phyloP scores from a whole-genome alignment of 2,329 filamentous ascomycete species.

The Claviceps maximensis region DNA sequence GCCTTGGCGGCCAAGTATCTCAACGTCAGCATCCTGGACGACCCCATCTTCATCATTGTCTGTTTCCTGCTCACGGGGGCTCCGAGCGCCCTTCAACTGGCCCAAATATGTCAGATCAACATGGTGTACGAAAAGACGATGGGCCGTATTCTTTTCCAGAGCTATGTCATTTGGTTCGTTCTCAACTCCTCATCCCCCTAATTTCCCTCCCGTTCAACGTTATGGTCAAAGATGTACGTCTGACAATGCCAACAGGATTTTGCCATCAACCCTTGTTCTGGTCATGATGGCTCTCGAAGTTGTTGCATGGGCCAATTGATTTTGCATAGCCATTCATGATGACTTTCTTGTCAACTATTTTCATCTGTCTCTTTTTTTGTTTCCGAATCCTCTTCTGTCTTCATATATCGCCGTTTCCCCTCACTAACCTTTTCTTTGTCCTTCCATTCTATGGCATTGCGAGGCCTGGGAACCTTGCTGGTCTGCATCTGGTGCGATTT shows the following conservation, averaged over 20 bases:
- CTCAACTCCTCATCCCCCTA: slow-evolving; percentile 7
- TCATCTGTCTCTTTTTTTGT: neutral
- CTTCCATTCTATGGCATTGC: neutral
- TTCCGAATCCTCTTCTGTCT: neutral
- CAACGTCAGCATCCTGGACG: slow-evolving; percentile 85
- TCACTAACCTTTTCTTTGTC: neutral
- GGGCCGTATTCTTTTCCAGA: slow-evolving; percentile 87
- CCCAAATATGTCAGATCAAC: slow-evolving; percentile 98
- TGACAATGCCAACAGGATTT: slow-evolving; percentile 48
- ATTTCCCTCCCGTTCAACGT: too few species aligned
- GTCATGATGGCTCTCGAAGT: slow-evolving; percentile 89
- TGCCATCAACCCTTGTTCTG: slow-evolving; percentile 80
- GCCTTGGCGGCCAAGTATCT: slow-evolving; percentile 82
- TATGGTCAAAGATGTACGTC: too few species aligned
- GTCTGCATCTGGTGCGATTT: neutral
- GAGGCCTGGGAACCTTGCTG: too few species aligned
- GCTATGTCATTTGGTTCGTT: slow-evolving; percentile 63
- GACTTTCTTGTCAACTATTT: neutral
- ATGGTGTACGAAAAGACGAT: slow-evolving; percentile 91
- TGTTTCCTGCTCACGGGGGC: slow-evolving; percentile 94
- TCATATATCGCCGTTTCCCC: neutral
- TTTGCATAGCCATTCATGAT: too few species aligned
- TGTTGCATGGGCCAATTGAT: slow-evolving; percentile 61
- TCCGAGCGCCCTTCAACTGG: slow-evolving; percentile 83
- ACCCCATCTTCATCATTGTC: slow-evolving; percentile 96